Percentiles rank a stretch among this genome's conserved stretches.
Conservation (phyloP, 176 grass and related monocot genomes). For the Oryza glumipatula region DNA sequence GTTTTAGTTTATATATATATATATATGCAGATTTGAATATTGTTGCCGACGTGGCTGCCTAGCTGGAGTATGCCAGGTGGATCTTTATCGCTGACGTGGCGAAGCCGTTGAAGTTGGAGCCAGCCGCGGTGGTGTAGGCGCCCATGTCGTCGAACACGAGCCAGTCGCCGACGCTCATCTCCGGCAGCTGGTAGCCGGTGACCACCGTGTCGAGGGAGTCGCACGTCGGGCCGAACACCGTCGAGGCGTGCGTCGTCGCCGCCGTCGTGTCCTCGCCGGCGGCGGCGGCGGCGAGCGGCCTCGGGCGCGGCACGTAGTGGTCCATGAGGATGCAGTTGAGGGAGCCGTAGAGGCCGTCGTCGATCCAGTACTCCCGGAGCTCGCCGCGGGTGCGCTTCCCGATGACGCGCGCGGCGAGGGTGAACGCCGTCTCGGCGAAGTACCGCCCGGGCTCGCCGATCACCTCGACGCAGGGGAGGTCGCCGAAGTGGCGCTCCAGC, state of each 20-base stretch:
- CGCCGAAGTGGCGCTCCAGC: conserved; percentile 27
- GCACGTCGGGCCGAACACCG: conserved; percentile 49
- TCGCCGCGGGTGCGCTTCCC: conserved; percentile 44
- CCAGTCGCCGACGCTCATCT: conserved; percentile 50
- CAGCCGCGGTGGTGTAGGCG: conserved; percentile 33
- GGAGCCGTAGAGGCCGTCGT: conserved; percentile 52
- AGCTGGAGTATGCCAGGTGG: conserved; percentile 46
- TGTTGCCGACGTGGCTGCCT: neutral
- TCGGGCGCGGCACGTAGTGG: conserved; percentile 38
- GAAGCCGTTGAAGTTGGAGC: conserved; percentile 47
- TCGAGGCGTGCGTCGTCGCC: conserved; percentile 25
- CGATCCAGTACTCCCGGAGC: conserved; percentile 56
- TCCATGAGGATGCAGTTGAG: conserved; percentile 48
- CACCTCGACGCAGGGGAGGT: conserved; percentile 33
- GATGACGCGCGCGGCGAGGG: conserved; percentile 49
- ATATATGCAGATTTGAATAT: neutral
- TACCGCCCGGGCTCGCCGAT: conserved; percentile 44
- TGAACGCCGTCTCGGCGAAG: conserved; percentile 42
- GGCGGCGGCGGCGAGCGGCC: neutral
- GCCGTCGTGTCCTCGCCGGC: neutral
- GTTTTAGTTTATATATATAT: neutral
- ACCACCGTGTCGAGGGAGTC: conserved; percentile 50
- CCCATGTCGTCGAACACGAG: conserved; percentile 57
- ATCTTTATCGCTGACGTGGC: conserved; percentile 32
- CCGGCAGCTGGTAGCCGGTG: conserved; percentile 46